Evolutionary conservation across 257 asterid species (phyloP).

Genomic region (Solanum tarijense): DNA sequence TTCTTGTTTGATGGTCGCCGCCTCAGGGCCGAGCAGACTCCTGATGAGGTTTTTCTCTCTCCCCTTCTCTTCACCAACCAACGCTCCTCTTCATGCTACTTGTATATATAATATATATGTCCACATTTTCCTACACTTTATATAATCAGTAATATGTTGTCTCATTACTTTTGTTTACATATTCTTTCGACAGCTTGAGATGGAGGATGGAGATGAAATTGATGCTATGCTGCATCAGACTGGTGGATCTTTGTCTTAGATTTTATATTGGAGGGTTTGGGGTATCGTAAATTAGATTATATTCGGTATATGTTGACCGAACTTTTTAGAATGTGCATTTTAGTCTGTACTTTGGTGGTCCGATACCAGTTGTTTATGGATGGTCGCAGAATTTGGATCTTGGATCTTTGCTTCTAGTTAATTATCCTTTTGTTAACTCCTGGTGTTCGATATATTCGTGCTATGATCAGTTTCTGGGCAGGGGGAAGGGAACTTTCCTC

Average conservation of each 20-base stretch:
- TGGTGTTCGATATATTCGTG: not conserved
- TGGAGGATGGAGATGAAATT: conserved; percentile 38
- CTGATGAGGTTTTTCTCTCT: conserved; percentile 22
- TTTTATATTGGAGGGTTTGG: not conserved
- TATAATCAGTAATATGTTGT: not conserved
- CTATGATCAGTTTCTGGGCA: not conserved
- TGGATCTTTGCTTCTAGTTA: not conserved
- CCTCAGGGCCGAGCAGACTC: conserved; percentile 25
- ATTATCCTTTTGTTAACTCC: not conserved
- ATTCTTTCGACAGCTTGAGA: conserved; percentile 4
- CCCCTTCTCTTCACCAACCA: not conserved
- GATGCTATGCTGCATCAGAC: conserved; percentile 29
- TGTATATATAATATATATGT: not conserved
- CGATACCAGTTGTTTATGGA: not conserved
- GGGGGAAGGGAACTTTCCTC: not conserved
- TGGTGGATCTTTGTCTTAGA: conserved; percentile 2
- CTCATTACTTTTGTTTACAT: not conserved
- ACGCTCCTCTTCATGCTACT: not conserved
- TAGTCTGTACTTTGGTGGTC: not conserved
- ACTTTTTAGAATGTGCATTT: not conserved
- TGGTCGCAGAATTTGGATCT: not conserved
- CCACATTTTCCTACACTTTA: not conserved
- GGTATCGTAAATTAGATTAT: not conserved
- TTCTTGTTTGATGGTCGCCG: conserved; percentile 35
- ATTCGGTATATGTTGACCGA: not conserved